Evolutionary conservation across 176 grass and related monocot species (phyloP).

Genomic region (Hyparrhenia diplandra): DNA sequence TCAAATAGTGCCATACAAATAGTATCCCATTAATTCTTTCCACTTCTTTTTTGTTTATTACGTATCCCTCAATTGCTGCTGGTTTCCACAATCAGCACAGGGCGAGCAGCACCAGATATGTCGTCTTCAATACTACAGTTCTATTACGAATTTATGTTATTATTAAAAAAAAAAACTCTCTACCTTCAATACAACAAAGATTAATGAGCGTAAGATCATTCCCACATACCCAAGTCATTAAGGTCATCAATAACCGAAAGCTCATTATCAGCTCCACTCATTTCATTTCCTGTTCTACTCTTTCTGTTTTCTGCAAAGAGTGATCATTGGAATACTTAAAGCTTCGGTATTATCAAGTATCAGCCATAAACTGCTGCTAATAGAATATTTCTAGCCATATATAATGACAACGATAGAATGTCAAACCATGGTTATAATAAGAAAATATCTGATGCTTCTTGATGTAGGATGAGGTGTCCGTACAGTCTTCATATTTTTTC

Average conservation of each 20-base stretch:
- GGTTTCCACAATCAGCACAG: not conserved
- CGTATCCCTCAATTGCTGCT: not conserved
- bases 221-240: constrained; percentile 26
- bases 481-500: constrained; percentile 46
- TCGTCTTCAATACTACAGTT: not conserved
- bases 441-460: constrained; percentile 45
- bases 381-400: not conserved
- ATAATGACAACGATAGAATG: constrained; percentile 15
- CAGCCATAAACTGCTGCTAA: not conserved
- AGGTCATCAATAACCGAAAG: constrained; percentile 48
- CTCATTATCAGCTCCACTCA: constrained; percentile 7
- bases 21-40: not conserved
- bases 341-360: constrained; percentile 4
- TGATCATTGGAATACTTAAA: too few species aligned
- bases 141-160: not conserved
- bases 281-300: constrained; percentile 34
- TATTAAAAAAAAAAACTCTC: not conserved
- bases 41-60: not conserved
- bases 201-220: not conserved
- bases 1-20: too few species aligned
- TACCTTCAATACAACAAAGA: not conserved
- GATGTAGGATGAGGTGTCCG: constrained; percentile 40
- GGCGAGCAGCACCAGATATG: not conserved
- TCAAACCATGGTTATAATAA: constrained; percentile 65
- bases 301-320: too few species aligned